Base-by-base conservation (phyloP, 1,284 basidiomycete species). In the Chalciporus piperatoides region DNA sequence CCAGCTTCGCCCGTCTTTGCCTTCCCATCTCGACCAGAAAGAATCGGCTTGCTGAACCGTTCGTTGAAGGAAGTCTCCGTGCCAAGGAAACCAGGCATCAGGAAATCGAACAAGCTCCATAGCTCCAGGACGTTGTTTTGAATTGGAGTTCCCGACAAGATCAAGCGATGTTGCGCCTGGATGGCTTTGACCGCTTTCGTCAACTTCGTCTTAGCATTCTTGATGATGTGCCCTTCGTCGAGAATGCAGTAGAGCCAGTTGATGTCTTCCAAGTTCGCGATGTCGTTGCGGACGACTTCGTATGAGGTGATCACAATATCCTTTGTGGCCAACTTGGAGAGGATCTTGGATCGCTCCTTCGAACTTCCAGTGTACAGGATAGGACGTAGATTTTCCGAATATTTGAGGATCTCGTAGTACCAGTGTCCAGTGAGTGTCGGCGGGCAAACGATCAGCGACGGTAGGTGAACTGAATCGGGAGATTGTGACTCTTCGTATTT, bases 31-130 rank as follows among this genome's bases (percentile, higher is more conserved):
- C 95, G 81, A 68, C 94, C 96, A 2, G 93, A 91, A 46, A 97
- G 74, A 51, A 99, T 99, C 0, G 97, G 97, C 65, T 96, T 97
- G 56, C 92, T 90, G 65, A 97, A 99, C 12, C 91, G 81, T 56
- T 99, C 94, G 61, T 94, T 97, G 76, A 99, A 99, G 4, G 84
- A 86, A n/a, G 85, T 72, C 67, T 99, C 97, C 6, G 86, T 93
- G 21, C 97, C 97, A 41, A 99, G 74, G 73, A 99, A 99, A 1
- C 97, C 97, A 17, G 97, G 97, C 97, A 99, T 99, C 58, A 99
- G 72, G 72, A 98, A 99, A 69, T 99, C 97, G 68, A 99, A 99
- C 49, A 99, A 74, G 70, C 92, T 97, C 97, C 97, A 99, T 3
- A 99, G 73, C 68, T 99, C 97, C 36, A 99, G 75, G 7, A 99